A percentile compares a stretch with the other conserved stretches of the same genome.
Conservation (phyloP, 2,329 filamentous ascomycete species). For the Sporothrix luriei region DNA sequence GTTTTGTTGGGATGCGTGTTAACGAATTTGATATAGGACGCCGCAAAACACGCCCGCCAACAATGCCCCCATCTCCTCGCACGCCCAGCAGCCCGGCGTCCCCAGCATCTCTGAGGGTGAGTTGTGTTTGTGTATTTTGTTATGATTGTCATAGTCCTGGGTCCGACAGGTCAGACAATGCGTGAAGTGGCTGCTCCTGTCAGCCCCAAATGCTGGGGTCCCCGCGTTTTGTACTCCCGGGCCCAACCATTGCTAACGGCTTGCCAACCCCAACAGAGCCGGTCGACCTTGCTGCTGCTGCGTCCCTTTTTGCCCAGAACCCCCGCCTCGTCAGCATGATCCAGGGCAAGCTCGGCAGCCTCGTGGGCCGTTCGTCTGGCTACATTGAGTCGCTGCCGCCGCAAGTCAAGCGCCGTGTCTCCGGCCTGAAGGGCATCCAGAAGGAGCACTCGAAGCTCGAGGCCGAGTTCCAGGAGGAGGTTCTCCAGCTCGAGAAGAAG, state of each 20-base stretch:
- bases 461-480: constrained; percentile 97
- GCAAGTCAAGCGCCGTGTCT: constrained; percentile 87
- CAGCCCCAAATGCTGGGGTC: constrained; percentile 1
- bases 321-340: constrained; percentile 96
- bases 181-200: constrained; percentile 6
- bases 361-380: constrained; percentile 92
- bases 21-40: constrained; percentile 62
- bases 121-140: constrained; percentile 40
- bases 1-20: constrained; percentile 32
- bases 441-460: constrained; percentile 99
- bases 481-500: constrained; percentile 97
- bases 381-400: constrained; percentile 95
- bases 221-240: constrained; percentile 21
- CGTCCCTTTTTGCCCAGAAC: constrained; percentile 93
- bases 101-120: constrained; percentile 96
- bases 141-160: neutral
- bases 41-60: constrained; percentile 97
- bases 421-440: constrained; percentile 95
- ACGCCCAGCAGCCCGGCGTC: constrained; percentile 92
- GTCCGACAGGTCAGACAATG: neutral
- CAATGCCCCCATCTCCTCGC: constrained; percentile 95
- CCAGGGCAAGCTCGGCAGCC: constrained; percentile 88
- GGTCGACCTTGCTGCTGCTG: constrained; percentile 80
- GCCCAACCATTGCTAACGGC: constrained; percentile 21
- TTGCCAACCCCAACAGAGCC: constrained; percentile 66